Evolutionary conservation across 169 alveolate species (phyloP), one percentile per base, ranked within the genome.

Genomic region (Cryptosporidium muris): DNA sequence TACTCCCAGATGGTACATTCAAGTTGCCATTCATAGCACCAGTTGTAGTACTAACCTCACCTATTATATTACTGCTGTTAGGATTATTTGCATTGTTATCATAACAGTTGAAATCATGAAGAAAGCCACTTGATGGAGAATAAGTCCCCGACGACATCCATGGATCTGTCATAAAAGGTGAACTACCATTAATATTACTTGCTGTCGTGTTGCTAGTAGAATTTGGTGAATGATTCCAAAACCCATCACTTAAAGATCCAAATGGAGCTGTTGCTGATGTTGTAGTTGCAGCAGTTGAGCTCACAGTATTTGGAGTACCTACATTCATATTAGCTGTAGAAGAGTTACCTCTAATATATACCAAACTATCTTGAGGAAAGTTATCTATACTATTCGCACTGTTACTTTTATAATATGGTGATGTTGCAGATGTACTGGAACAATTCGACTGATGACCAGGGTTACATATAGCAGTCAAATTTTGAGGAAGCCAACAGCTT

Each of bases 111-210:
- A 74, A 74, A 51, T 74, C 85, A 74, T 74, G 85, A 2, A 74
- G n/a, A 60, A 74, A 74, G 14, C 67, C 85, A 60, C 47, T 74
- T 16, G 85, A 25, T 4, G 85, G 85, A 16, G 85, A 74, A 74
- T 74, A 74, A n/a, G 74, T 68, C 1, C 85, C 48, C 40, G 82
- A 51, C n/a, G 85, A 74, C 74, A 74, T 54, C 85, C 85, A 74
- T 45, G 85, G 85, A 42, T 74, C 85, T n/a, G 85, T 58, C 43
- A 74, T 74, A 58, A 74, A 74, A 40, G 85, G 60, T 14, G 85
- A 74, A 12, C 85, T 74, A n/a, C 85, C 68, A 3, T 66, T 74
- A 5, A 68, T 48, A 74, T 74, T 74, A 37, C 38, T 62, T 6
- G 54, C 45, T 9, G 14, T 36, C n/a, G 85, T 6, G 6, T 36